Conservation (phyloP, 345 rosid species). For the Gossypium turneri region DNA sequence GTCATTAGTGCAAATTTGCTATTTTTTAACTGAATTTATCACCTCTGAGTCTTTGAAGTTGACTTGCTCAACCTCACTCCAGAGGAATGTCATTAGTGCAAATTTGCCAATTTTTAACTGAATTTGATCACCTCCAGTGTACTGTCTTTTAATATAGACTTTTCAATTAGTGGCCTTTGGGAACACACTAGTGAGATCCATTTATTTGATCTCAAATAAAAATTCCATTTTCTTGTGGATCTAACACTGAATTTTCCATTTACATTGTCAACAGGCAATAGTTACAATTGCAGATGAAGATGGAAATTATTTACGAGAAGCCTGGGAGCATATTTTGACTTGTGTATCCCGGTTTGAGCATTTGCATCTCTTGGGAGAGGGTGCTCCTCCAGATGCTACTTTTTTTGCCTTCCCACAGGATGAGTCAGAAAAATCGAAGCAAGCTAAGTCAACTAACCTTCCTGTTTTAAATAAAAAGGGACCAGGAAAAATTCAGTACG, state of each 20-base stretch:
- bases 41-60: neutral
- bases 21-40: neutral
- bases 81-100: neutral
- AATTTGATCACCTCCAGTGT: neutral
- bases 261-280: slow-evolving; percentile 54
- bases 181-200: neutral
- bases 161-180: neutral
- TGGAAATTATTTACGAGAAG: slow-evolving; percentile 97
- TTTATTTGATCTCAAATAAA: neutral
- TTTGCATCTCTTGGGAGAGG: slow-evolving; percentile 97
- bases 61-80: neutral
- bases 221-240: slow-evolving; percentile 1
- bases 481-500: slow-evolving; percentile 79
- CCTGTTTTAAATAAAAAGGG: slow-evolving; percentile 85
- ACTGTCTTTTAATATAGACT: neutral
- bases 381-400: slow-evolving; percentile 98
- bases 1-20: slow-evolving; percentile 1
- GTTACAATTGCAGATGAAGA: slow-evolving; percentile 95
- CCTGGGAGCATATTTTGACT: slow-evolving; percentile 99
- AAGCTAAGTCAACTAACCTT: slow-evolving; percentile 56
- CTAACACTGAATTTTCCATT: slow-evolving; percentile 23
- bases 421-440: slow-evolving; percentile 84
- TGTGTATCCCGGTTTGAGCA: slow-evolving; percentile 99
- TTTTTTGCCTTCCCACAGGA: slow-evolving; percentile 86
- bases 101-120: neutral